A percentile compares a stretch with the other conserved stretches of the same genome.
Evolutionary conservation across 2,329 filamentous ascomycete species (phyloP).

Genomic region (Trichocomaceae sp.): DNA sequence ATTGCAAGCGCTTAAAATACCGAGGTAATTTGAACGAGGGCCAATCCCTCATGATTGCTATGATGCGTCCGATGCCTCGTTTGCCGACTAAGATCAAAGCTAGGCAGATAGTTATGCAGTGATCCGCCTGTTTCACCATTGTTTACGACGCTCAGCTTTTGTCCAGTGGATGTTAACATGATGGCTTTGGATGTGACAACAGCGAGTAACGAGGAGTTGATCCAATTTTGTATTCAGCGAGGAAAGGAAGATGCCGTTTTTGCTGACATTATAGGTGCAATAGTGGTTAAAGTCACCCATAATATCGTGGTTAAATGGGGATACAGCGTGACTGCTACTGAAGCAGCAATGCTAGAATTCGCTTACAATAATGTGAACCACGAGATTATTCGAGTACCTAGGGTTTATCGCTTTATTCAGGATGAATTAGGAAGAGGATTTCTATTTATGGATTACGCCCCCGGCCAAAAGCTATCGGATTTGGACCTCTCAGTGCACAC

Average conservation of each 20-base stretch:
- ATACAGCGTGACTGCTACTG: slow-evolving; percentile 14
- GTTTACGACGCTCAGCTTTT: too few relatives aligned
- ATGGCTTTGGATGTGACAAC: slow-evolving; percentile 8
- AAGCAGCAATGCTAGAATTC: slow-evolving; percentile 19
- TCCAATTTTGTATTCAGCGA: slow-evolving; percentile 4
- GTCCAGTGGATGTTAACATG: background rate
- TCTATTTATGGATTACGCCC: slow-evolving; percentile 23
- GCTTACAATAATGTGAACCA: slow-evolving; percentile 16
- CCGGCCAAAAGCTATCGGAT: slow-evolving; percentile 14
- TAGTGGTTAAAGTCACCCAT: slow-evolving; percentile 13
- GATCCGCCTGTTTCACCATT: too few relatives aligned
- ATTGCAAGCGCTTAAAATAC: too few relatives aligned
- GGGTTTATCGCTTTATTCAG: slow-evolving; percentile 18
- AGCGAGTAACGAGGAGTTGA: background rate
- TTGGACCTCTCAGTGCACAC: slow-evolving; percentile 11
- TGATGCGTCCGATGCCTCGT: too few relatives aligned
- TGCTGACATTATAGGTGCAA: slow-evolving; percentile 1
- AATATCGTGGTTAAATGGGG: slow-evolving; percentile 18
- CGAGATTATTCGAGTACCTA: slow-evolving; percentile 18
- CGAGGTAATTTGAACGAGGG: too few relatives aligned
- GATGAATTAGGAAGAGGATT: slow-evolving; percentile 15
- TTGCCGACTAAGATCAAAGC: too few relatives aligned
- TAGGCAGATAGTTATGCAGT: too few relatives aligned
- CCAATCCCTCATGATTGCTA: too few relatives aligned
- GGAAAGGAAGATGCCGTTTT: slow-evolving; percentile 4